Base-by-base conservation (phyloP, 768 basidiomycete genomes). In the Mycena amicta region DNA sequence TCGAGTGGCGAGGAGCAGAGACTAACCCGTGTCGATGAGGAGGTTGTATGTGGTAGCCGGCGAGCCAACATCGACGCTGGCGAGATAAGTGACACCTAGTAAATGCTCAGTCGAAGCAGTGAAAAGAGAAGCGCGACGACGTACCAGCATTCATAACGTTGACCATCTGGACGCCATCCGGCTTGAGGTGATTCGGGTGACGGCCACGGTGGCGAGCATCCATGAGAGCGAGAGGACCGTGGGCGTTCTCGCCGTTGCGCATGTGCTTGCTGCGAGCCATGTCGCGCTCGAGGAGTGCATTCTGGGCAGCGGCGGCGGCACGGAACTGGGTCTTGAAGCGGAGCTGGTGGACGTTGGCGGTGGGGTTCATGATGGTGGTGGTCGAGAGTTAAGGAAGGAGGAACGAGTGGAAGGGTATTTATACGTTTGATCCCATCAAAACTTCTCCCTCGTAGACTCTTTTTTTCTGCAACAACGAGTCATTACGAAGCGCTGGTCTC, bases 21-120 rank as follows among this genome's bases (percentile, higher is more conserved):
- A 18, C 11, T 8, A 8, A 37, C 33, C 68, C 6, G 68, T 68
- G 40, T 68, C 68, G 39, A 70, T 61, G 43, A 69, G 33, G 23
- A 69, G 61, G 8, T 52, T 22, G 56, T 56, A 56, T 26, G 27
- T 16, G 22, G 45, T 59, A 22, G 55, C 47, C 4, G 55, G 55
- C 16, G 15, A 25, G 3, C 62, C 62, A 2, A 63, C 30, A 13
- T 27, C 52, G 4, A 56, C 22, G 5, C n/a, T 5, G 16, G 55
- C 58, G 23, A 55, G 25, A 27, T 63, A 63, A 18, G 62, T 63
- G 6, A 63, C 62, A 47, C 47, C 62, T 63, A 3, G 28, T 3
- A 28, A 22, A 16, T 2, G 33, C 28, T 46, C 26, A 53, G 55
- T 8, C 27, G 20, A 22, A 15, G 50, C n/a, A 3, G 31, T 26